Evolutionary conservation across 805 yeast genomes (phyloP), one percentile per base, ranked within the genome.

Genomic region (Diddensiella santjacobensis): DNA sequence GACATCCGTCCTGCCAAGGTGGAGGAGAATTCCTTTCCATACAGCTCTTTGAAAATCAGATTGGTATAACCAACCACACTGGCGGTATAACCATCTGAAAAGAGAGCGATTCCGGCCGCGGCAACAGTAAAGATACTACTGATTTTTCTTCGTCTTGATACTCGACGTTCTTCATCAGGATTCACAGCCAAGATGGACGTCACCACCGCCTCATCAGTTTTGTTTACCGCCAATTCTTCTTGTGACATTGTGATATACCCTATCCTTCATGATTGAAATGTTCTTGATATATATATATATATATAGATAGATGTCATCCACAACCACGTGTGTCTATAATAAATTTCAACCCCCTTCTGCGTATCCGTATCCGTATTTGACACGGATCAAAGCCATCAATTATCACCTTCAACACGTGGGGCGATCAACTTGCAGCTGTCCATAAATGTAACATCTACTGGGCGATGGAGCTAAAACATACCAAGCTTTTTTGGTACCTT

Each of bases 81-180:
- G 18, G 33, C 40, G 11, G 38, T 46, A 20, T 46, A 46, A 15
- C 49, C 49, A 29, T 46, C 49, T 3, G 49, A 46, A 26, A 46
- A 29, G 29, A 46, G 31, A 17, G 49, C 49, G 11, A 41, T 38
- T 18, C 49, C 43, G 10, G 41, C 41, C 10, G 20, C 15, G 6
- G 24, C 19, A 20, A 38, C 41, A 19, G 41, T 38, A n/a, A 38
- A 15, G 22, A 38, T 20, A 10, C 22, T 20, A 20, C 41, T 38
- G 6, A 38, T 10, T n/a, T 38, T 38, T 6, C n/a, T 20, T 19
- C 41, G 4, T 19, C 23, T 4, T 10, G 41, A 20, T 10, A 38
- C 41, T 4, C 22, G 38, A 6, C 15, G 38, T 15, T 33, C 38
- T n/a, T 33, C 38, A 8, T 15, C 13, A 5, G 17, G 18, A n/a